phyloP scores from a whole-genome alignment of 495 filamentous ascomycete genomes.

The Penicillium atrosanguineum region DNA sequence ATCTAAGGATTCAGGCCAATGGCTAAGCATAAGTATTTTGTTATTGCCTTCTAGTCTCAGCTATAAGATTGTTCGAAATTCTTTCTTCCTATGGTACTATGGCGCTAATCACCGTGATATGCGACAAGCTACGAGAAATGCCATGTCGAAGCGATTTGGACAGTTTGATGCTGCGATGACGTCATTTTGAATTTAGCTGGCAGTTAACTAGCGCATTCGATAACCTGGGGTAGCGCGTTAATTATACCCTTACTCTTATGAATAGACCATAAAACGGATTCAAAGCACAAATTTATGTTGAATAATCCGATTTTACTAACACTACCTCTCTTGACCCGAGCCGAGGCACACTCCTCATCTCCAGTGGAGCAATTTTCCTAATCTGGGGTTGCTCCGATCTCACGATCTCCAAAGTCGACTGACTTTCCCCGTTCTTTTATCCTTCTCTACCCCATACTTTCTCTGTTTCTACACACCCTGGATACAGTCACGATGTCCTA shows the following conservation, averaged over 20 bases:
- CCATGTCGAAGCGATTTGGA: not conserved
- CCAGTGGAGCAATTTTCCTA: slow-evolving; percentile 28
- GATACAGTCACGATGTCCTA: slow-evolving; percentile 27
- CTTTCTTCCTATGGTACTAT: not conserved
- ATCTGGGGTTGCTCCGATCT: slow-evolving; percentile 28
- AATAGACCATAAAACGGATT: not conserved
- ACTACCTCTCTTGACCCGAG: not conserved
- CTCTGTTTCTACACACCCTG: not conserved
- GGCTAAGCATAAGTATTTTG: no score
- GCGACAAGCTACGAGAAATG: not conserved
- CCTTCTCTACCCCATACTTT: not conserved
- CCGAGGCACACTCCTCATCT: slow-evolving; percentile 19
- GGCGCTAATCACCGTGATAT: not conserved
- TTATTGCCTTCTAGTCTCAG: no score
- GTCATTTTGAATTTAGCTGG: not conserved
- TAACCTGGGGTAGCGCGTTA: not conserved
- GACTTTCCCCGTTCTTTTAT: not conserved
- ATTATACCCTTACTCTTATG: not conserved
- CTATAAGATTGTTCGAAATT: no score
- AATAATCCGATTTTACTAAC: not conserved
- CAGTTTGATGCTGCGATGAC: not conserved
- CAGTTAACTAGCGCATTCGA: not conserved
- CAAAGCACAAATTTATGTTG: not conserved
- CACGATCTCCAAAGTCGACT: slow-evolving; percentile 2
- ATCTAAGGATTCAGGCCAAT: no score